phyloP scores from a whole-genome alignment of 768 basidiomycete species.

The Mycena polygramma region DNA sequence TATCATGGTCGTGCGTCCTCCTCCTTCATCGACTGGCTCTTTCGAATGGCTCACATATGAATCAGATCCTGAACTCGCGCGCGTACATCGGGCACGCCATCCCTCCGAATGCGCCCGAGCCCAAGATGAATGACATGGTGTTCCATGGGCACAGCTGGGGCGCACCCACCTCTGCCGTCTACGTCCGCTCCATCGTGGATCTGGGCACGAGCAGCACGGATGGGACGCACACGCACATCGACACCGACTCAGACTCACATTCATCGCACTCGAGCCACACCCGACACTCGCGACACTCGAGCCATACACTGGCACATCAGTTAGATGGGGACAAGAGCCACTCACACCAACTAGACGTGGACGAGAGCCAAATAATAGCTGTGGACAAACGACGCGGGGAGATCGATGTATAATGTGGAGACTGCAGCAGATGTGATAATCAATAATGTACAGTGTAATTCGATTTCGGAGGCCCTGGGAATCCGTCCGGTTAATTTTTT shows the following conservation, averaged over 20 bases:
- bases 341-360: too few species aligned
- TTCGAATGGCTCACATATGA: neutral
- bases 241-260: neutral
- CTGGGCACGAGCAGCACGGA: neutral
- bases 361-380: too few species aligned
- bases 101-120: neutral
- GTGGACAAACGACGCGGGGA: too few species aligned
- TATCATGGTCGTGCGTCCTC: slow-evolving; percentile 20
- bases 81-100: slow-evolving; percentile 28
- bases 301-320: too few species aligned
- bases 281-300: too few species aligned
- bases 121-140: neutral
- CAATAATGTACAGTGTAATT: too few species aligned
- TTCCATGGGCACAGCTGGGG: neutral
- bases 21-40: neutral
- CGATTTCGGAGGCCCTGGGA: too few species aligned
- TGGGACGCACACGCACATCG: neutral
- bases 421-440: too few species aligned
- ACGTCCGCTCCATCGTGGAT: neutral
- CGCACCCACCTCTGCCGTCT: too few species aligned
- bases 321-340: too few species aligned
- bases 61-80: slow-evolving; percentile 34
- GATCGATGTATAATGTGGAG: too few species aligned
- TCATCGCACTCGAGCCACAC: neutral
- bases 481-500: too few species aligned